Evolutionary conservation across 2,329 filamentous ascomycete species (phyloP).

Genomic region (Waltergamsia citrina): DNA sequence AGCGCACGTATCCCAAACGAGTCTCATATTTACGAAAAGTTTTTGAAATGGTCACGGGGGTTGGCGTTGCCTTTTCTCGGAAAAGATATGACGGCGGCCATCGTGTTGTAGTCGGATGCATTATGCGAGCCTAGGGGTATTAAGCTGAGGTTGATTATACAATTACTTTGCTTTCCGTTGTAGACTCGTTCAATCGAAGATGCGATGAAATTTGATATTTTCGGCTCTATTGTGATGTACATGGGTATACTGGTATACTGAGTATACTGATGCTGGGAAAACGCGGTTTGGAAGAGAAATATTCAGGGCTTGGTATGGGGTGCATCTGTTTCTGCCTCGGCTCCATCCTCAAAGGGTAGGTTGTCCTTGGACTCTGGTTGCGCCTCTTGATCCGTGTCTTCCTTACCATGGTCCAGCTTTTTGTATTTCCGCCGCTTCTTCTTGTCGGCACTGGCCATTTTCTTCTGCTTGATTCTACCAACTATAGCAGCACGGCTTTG

Average conservation of each 20-base stretch:
- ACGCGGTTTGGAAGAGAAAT: background rate
- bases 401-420: slow-evolving; percentile 36
- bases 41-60: slow-evolving; percentile 44
- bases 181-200: slow-evolving; percentile 21
- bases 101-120: slow-evolving; percentile 41
- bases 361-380: background rate
- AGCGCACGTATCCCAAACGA: slow-evolving; percentile 38
- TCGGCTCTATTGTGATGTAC: background rate
- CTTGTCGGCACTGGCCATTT: slow-evolving; percentile 67
- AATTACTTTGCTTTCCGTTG: slow-evolving; percentile 36
- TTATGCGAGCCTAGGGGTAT: slow-evolving; percentile 37
- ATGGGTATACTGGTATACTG: background rate
- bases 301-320: background rate
- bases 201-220: slow-evolving; percentile 12
- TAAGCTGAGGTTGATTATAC: slow-evolving; percentile 48
- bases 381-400: background rate
- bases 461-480: slow-evolving; percentile 52
- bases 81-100: slow-evolving; percentile 35
- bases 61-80: slow-evolving; percentile 37
- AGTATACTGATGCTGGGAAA: too few species aligned
- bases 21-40: slow-evolving; percentile 49
- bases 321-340: background rate
- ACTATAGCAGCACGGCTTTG: slow-evolving; percentile 58
- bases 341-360: background rate
- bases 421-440: slow-evolving; percentile 77